Evolutionary conservation across 345 rosid genomes (phyloP).

Genomic region (Rhizophora apiculata): DNA sequence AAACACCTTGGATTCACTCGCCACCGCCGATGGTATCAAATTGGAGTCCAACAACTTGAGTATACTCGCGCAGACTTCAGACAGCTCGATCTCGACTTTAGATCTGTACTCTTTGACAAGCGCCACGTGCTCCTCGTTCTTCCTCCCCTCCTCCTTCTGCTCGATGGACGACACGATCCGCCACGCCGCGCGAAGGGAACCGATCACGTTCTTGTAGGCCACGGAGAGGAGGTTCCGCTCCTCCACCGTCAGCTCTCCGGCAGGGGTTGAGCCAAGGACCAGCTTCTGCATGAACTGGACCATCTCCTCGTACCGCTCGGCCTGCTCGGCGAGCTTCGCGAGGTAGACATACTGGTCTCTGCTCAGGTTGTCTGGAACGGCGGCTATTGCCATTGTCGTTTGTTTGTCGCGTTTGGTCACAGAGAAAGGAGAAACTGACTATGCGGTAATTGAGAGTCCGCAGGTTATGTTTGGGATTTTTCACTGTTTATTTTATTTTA

Average conservation of each 20-base stretch:
- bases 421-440: background rate
- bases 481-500: no score
- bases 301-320: conserved; percentile 98
- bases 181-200: conserved; percentile 97
- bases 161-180: conserved; percentile 91
- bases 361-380: conserved; percentile 51
- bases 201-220: conserved; percentile 96
- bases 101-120: conserved; percentile 95
- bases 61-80: conserved; percentile 73
- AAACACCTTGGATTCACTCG: conserved; percentile 84
- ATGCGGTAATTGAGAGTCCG: no score
- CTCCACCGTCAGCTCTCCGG: conserved; percentile 82
- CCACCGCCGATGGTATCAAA: conserved; percentile 69
- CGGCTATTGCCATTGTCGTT: conserved; percentile 26
- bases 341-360: conserved; percentile 91
- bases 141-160: conserved; percentile 89
- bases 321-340: conserved; percentile 94
- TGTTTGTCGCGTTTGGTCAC: conserved; percentile 1
- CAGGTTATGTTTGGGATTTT: no score
- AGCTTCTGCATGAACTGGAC: conserved; percentile 87
- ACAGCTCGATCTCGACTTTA: conserved; percentile 76
- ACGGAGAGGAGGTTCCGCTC: conserved; percentile 95
- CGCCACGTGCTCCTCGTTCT: conserved; percentile 88
- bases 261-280: conserved; percentile 71
- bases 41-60: conserved; percentile 57